phyloP scores from a whole-genome alignment of 1,139 yeast genomes.

The Schwanniomyces etchellsii region DNA sequence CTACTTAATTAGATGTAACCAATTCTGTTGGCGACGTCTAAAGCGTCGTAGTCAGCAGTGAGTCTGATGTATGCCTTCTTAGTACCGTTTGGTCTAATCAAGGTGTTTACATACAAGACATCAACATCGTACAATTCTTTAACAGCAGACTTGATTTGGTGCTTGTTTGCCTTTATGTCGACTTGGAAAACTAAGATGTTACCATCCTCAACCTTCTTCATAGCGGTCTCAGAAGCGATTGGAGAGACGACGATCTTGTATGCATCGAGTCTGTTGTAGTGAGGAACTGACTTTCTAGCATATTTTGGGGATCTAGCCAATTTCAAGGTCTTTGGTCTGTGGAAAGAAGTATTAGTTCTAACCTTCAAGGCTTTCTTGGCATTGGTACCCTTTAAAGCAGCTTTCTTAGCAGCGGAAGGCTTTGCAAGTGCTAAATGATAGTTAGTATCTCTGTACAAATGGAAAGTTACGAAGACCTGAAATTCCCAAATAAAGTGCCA shows the following conservation, averaged over 20 bases:
- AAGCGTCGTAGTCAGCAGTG: conserved; percentile 99
- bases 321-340: conserved; percentile 95
- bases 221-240: conserved; percentile 97
- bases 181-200: conserved; percentile 99
- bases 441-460: conserved; percentile 4
- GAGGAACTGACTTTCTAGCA: conserved; percentile 95
- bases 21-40: conserved; percentile 99
- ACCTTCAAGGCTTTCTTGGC: conserved; percentile 87
- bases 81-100: conserved; percentile 98
- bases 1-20: conserved; percentile 78
- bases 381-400: conserved; percentile 97
- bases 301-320: conserved; percentile 93
- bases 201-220: conserved; percentile 99
- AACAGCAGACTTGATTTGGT: conserved; percentile 97
- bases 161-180: conserved; percentile 93
- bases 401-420: conserved; percentile 98
- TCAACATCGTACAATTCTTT: conserved; percentile 98
- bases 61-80: conserved; percentile 99
- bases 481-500: too few species aligned
- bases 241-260: conserved; percentile 93
- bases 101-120: conserved; percentile 89
- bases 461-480: too few species aligned
- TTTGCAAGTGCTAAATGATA: conserved; percentile 40
- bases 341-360: conserved; percentile 94
- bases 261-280: conserved; percentile 94